phyloP scores from a whole-genome alignment of 2,329 filamentous ascomycete genomes.

The Beauveria sp. region DNA sequence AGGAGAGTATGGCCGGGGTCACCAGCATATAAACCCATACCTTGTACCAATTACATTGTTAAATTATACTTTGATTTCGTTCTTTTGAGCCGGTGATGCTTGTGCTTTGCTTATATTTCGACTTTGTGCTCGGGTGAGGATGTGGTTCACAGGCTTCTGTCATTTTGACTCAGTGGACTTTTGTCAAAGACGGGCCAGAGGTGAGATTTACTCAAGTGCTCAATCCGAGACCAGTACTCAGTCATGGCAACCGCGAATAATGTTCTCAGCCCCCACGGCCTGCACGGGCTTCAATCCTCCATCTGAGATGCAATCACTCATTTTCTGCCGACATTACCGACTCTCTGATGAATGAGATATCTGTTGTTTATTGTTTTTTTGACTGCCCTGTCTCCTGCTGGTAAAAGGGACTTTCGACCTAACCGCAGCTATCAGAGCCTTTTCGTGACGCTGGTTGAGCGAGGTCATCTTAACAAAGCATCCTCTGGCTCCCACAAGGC shows the following conservation, averaged over 20 bases:
- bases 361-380: background rate
- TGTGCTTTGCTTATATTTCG: background rate
- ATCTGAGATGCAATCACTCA: background rate
- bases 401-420: background rate
- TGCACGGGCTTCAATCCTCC: background rate
- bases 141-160: no score
- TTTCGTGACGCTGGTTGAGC: background rate
- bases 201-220: no score
- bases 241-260: no score
- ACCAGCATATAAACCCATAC: background rate
- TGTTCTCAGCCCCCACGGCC: no score
- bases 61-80: background rate
- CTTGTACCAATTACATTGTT: constrained; percentile 9
- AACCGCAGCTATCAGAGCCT: background rate
- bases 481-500: background rate
- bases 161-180: no score
- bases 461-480: background rate
- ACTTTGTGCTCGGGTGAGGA: no score
- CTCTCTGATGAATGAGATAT: background rate
- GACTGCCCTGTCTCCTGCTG: no score
- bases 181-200: no score
- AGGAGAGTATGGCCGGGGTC: background rate
- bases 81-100: no score
- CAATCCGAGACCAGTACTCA: no score
- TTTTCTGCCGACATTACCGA: background rate